Base-by-base conservation (phyloP, 768 basidiomycete species). In the Serpula lacrymans region DNA sequence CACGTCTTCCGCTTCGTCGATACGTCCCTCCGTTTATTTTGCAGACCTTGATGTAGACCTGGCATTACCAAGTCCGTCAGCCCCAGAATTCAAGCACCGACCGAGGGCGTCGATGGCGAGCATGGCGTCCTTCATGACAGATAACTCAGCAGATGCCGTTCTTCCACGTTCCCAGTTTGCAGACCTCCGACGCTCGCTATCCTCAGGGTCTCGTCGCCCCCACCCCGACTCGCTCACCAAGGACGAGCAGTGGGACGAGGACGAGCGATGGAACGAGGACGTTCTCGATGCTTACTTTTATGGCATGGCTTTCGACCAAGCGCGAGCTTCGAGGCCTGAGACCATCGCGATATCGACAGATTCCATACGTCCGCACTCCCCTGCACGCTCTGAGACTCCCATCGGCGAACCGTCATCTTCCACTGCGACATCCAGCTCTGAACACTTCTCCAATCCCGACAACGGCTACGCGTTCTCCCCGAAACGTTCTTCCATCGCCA, bases 111-210 rank as follows among this genome's bases (percentile, higher is more conserved):
- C 80, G 4, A 62, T 73, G 37, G 70, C 68, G 33, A 82, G 78
- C 48, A 59, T 82, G 36, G 71, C 72, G 20, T 80, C 81, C 0
- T 58, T 80, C 43, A 65, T 76, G 65, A 78, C 80, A 1, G 73
- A 72, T 24, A 61, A 67, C 28, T 82, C 82, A 4, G 72, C 73
- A 2, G 78, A 84, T 21, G 81, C 75, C 9, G 62, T 83, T 34
- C 65, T 81, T 41, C 73, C 75, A 7, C 68, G 64, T 30, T 46
- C 47, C 42, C 42, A 56, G 13, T 22, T 18, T 7, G 27, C 23
- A 8, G 18, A 18, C 14, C 40, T 50, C 23, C 42, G 47, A 20
- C 47, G 54, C 16, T 55, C 52, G 18, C 32, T 50, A 9, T 58
- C 54, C 1, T 41, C 48, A 1, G 49, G 52, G 2, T 47, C 54